These are phyloP conservation scores for Pseudofabraea citricarpa DNA, from an alignment of 2,329 filamentous ascomycete species.

Conservation along the genomic window DNA sequence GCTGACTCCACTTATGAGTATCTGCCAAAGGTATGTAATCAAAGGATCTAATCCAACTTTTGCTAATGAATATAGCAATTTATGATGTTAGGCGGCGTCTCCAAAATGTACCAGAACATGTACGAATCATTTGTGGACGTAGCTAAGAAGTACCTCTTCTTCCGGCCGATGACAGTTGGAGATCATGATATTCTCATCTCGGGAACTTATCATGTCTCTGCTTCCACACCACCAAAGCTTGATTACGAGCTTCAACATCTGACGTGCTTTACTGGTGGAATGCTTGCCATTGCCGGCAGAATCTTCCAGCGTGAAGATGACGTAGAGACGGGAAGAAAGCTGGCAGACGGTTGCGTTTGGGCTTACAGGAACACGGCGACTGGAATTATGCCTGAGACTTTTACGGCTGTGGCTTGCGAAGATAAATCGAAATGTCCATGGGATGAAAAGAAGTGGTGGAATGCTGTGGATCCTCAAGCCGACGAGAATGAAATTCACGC, in stretches of 20 bases:
- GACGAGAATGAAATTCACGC: constrained; percentile 10
- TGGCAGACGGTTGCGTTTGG: constrained; percentile 62
- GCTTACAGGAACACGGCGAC: constrained; percentile 52
- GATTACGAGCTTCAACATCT: constrained; percentile 53
- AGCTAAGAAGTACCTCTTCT: constrained; percentile 41
- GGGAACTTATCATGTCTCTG: constrained; percentile 36
- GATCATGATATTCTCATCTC: constrained; percentile 41
- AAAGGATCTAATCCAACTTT: too few species aligned
- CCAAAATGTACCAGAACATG: constrained; percentile 27
- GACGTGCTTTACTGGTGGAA: constrained; percentile 67
- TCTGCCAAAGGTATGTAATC: constrained; percentile 56
- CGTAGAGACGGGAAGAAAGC: constrained; percentile 48
- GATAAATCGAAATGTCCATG: constrained; percentile 19
- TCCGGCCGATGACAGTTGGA: constrained; percentile 36
- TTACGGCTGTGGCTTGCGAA: constrained; percentile 33
- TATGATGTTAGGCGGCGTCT: constrained; percentile 23
- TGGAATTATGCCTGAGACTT: constrained; percentile 58
- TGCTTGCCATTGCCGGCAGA: constrained; percentile 63
- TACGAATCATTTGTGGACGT: constrained; percentile 41
- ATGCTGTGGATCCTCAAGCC: constrained; percentile 14
- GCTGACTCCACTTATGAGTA: constrained; percentile 62
- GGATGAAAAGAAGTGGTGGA: constrained; percentile 47
- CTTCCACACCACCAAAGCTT: constrained; percentile 39
- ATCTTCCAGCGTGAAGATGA: constrained; percentile 52
- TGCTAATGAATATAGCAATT: constrained; percentile 13